phyloP scores from a whole-genome alignment of 139 green algal genomes.

The Diplosphaera chodatii region DNA sequence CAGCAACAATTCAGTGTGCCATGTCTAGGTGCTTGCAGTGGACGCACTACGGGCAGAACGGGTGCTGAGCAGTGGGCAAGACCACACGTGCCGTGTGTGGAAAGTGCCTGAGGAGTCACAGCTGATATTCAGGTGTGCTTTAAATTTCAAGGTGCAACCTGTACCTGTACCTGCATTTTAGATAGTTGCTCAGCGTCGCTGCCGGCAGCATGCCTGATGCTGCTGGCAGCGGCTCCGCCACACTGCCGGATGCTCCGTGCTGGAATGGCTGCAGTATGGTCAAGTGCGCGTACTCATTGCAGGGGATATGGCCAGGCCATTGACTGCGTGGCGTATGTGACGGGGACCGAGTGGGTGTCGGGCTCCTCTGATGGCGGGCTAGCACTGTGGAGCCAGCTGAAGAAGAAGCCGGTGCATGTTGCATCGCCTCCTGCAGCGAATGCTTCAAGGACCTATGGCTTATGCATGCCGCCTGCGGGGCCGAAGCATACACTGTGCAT shows the following conservation, averaged over 20 bases:
- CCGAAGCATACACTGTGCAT: no score
- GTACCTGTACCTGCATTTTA: no score
- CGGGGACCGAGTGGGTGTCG: conserved; percentile 73
- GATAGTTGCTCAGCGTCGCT: no score
- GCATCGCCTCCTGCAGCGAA: no score
- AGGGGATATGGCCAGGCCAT: conserved; percentile 39
- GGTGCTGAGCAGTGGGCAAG: conserved; percentile 59
- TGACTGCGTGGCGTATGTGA: conserved; percentile 54
- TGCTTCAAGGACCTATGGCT: no score
- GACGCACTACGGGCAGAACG: conserved; percentile 69
- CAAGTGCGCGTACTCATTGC: background rate
- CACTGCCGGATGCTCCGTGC: no score
- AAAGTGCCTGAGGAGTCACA: conserved; percentile 96
- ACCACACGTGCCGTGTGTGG: conserved; percentile 88
- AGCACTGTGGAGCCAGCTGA: conserved; percentile 56
- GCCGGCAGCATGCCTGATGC: no score
- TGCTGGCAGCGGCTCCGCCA: no score
- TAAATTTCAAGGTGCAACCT: no score
- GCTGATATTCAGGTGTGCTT: conserved; percentile 80
- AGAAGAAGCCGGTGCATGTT: conserved; percentile 76
- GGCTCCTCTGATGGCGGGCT: conserved; percentile 64
- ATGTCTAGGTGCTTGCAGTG: conserved; percentile 59
- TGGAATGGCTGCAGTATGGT: no score
- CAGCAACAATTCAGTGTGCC: no score
- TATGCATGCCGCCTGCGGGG: no score